Evolutionary conservation across 345 rosid species (phyloP), one percentile per base, ranked within the genome.

Genomic region (Eucalyptus polybractea): DNA sequence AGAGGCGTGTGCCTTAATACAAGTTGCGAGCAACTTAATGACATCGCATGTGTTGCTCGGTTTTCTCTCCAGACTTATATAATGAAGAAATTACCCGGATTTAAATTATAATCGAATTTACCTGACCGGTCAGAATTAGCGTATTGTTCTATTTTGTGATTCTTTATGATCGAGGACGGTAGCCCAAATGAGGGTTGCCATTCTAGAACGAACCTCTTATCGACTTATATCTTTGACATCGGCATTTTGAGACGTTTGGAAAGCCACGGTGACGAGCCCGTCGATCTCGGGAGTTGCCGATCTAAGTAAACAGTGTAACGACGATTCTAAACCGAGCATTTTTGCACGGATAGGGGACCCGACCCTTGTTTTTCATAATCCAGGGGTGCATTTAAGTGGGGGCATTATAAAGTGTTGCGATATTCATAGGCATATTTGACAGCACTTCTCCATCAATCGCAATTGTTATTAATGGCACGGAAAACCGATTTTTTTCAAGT

Each of bases 51-150:
- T 5, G 24, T 21, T 2, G 1, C 37, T 76, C 13, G 27, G 6
- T 37, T 76, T 10, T 72, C 27, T 19, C 44, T 72, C 27, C 0
- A 21, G 7, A 37, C 14, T 37, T 37, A 10, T 10, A 37, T 37
- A 6, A 44, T 2, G 8, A 37, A 37, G 25, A 72, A 37, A 37
- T 37, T 10, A 37, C 8, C 22, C 5, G 1, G 5, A 37, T 19
- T 37, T 13, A 21, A 33, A 37, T 3, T 19, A 37, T 5, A 24
- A 6, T 21, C 3, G 27, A 37, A 37, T 21, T 19, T 76, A 37
- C 6, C 27, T 3, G 5, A 76, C 1, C 2, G 3, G 8, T 21
- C 7, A 21, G 8, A 37, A 19, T 21, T 5, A 72, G 4, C 2
- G 3, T 69, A 3, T 33, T 37, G 1, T 69, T 19, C 44, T 37